Evolutionary conservation across 2,329 filamentous ascomycete genomes (phyloP), one percentile per base, ranked within the genome.

Genomic region (Penicillium sp.): DNA sequence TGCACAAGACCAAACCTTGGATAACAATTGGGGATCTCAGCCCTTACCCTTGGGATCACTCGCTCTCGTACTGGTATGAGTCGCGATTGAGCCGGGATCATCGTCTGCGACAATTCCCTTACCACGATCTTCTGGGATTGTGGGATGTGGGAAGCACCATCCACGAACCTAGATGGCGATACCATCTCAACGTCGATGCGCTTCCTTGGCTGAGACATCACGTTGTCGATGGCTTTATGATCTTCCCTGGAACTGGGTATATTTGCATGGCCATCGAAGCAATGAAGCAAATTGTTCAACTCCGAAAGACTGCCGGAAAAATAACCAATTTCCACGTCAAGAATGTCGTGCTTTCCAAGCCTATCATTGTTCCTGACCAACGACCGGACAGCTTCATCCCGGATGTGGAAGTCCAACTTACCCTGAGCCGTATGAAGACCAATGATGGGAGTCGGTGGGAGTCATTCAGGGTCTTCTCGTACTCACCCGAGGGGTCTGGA

Each of bases 251-350:
- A 14, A 41, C 55, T 4, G 55, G 55, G 7, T 57, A 57, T 14
- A 40, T 57, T 13, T 36, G 27, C 14, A 57, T 52, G 47, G 55
- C 49, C n/a, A 53, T 57, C 37, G 55, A 57, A 39, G 55, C 55
- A 33, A 41, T 52, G 36, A 41, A 41, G n/a, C 50, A 52, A 14
- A 33, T 41, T 9, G 24, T 52, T 9, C 37, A 33, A n/a, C 22
- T 41, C 33, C 50, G 37, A 33, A 41, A 52, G 22, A 33, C 50
- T 6, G 1, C 36, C 2, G 36, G 49, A 6, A 14, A 18, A 6
- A 35, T 52, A 18, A 19, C 24, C 13, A 41, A 41, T 4, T 52
- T 52, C 16, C 36, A 41, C 10, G 16, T 52, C 22, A 41, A 22
- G 24, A 52, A 52, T 36, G 16, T 52, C 10, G 39, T 41, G 31